These are phyloP conservation scores for Dactylellina leptospora DNA, from an alignment of 2,329 filamentous ascomycete species.

Conservation along the genomic window DNA sequence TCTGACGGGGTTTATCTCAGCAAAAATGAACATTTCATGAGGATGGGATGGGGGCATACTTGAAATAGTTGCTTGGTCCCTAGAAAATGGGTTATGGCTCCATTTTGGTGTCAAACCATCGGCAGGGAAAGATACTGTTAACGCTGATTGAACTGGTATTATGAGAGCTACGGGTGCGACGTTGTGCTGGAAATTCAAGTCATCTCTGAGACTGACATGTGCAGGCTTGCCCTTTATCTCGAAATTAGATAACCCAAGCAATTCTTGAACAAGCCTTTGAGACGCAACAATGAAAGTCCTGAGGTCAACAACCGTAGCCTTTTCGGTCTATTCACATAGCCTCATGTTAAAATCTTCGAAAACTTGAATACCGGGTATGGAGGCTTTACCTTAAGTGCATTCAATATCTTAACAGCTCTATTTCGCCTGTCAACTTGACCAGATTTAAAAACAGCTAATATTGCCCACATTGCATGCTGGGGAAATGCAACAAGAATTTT, in stretches of 20 bases:
- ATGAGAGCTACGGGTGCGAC: conserved; percentile 83
- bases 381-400: conserved; percentile 59
- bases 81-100: conserved; percentile 82
- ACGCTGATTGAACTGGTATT: conserved; percentile 83
- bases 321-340: conserved; percentile 60
- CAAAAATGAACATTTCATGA: not conserved
- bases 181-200: conserved; percentile 85
- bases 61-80: conserved; percentile 83
- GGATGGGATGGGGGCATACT: conserved; percentile 57
- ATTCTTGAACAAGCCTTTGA: conserved; percentile 36
- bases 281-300: conserved; percentile 79
- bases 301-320: conserved; percentile 13
- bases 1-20: conserved; percentile 56
- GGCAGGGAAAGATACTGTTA: conserved; percentile 81
- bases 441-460: conserved; percentile 86
- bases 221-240: conserved; percentile 76
- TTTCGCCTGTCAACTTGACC: conserved; percentile 74
- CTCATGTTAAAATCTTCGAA: not conserved
- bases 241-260: conserved; percentile 79
- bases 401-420: conserved; percentile 63
- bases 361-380: not conserved
- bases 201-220: conserved; percentile 76
- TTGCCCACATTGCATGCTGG: conserved; percentile 88
- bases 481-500: conserved; percentile 89
- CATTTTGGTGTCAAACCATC: conserved; percentile 75